Percentiles rank a stretch among this genome's conserved stretches.
These are phyloP conservation scores for Spiraea crenata DNA, from an alignment of 331 rosid genomes.

Conservation along the genomic window DNA sequence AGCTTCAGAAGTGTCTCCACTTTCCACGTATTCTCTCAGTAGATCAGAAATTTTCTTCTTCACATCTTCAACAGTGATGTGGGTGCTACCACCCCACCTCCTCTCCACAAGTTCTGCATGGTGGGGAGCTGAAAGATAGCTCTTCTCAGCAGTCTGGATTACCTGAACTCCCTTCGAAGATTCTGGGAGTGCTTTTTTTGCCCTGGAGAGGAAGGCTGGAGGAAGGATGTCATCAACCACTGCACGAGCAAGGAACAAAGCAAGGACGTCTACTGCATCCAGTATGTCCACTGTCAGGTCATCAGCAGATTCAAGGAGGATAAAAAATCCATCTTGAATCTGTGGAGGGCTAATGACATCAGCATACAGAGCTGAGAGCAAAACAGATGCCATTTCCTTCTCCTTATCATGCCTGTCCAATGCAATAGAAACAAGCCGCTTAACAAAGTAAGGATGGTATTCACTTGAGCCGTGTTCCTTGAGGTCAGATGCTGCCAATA, in stretches of 20 bases:
- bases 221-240: conserved; percentile 98
- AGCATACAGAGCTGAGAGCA: conserved; percentile 90
- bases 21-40: conserved; percentile 75
- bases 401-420: conserved; percentile 98
- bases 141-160: conserved; percentile 82
- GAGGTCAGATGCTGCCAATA: conserved; percentile 81
- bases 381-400: conserved; percentile 98
- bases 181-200: conserved; percentile 79
- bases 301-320: conserved; percentile 93
- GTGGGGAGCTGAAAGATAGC: conserved; percentile 98
- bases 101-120: conserved; percentile 97
- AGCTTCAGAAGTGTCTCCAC: conserved; percentile 81
- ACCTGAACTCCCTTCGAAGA: conserved; percentile 86
- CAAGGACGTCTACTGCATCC: conserved; percentile 92
- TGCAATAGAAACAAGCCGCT: conserved; percentile 90
- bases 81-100: conserved; percentile 98
- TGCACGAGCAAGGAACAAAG: conserved; percentile 94
- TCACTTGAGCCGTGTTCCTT: conserved; percentile 85
- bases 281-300: conserved; percentile 94
- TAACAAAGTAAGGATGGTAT: conserved; percentile 86
- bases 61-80: conserved; percentile 89
- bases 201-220: conserved; percentile 86
- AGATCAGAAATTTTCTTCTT: conserved; percentile 86
- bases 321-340: conserved; percentile 89
- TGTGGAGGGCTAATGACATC: conserved; percentile 90